These are phyloP conservation scores for Clonostachys byssicola DNA, from an alignment of 2,329 filamentous ascomycete species.

Conservation along the genomic window DNA sequence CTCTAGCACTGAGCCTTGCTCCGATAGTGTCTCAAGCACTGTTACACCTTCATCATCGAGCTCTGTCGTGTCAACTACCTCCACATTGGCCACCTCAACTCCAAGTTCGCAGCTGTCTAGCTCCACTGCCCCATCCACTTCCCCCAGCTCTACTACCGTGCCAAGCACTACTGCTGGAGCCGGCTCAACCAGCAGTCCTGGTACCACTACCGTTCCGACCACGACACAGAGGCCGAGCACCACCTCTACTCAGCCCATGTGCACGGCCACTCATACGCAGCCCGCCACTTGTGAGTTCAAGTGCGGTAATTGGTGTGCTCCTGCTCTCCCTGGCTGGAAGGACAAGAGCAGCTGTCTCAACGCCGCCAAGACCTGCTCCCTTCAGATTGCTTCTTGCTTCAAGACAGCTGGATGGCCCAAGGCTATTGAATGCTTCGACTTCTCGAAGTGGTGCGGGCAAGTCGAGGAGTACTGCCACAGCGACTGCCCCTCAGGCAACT, in stretches of 20 bases:
- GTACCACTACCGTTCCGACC: slow-evolving; percentile 6
- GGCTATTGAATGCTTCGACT: slow-evolving; percentile 44
- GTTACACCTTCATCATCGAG: no score
- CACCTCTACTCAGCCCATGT: slow-evolving; percentile 31
- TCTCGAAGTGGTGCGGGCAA: slow-evolving; percentile 41
- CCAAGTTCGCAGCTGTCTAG: no score
- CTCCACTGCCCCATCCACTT: no score
- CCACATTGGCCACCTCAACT: no score
- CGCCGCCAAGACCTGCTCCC: slow-evolving; percentile 36
- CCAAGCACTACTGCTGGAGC: not conserved
- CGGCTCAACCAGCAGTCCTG: not conserved
- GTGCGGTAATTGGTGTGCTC: slow-evolving; percentile 49
- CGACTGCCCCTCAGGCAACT: slow-evolving; percentile 25
- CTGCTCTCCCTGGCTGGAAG: slow-evolving; percentile 41
- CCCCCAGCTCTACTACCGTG: no score
- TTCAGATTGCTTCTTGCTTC: slow-evolving; percentile 48
- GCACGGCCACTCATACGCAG: slow-evolving; percentile 38
- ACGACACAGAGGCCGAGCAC: slow-evolving; percentile 3
- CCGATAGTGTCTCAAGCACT: no score
- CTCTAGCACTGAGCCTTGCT: no score
- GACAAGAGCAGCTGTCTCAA: slow-evolving; percentile 33
- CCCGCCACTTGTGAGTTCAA: slow-evolving; percentile 48
- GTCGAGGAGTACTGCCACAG: slow-evolving; percentile 37
- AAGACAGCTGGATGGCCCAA: slow-evolving; percentile 44
- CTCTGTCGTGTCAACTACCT: no score